Evolutionary conservation across 2,329 filamentous ascomycete species (phyloP), one percentile per base, ranked within the genome.

Genomic region (Chaetothyriales sp.): DNA sequence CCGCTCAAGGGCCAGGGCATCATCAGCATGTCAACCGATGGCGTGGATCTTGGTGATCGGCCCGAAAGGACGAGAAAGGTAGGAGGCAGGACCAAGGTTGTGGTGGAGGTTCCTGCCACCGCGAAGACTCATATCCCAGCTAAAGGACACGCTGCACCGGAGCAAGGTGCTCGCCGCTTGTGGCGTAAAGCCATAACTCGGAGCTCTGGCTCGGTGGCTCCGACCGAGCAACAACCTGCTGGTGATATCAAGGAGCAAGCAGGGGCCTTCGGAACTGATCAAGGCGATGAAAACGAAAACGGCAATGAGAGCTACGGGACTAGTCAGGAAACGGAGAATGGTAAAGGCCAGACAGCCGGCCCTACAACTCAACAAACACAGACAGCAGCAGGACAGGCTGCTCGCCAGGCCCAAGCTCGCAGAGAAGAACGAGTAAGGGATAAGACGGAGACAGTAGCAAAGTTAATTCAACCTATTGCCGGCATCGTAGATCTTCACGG

Each of bases 11-110:
- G 10, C 44, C 44, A 46, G n/a, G 44, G 19, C 3, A n/a, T 46
- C 22, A 28, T 46, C 19, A 56, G 47, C 2, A 47, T 40, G 33
- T 51, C 52, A 25, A 54, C 48, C n/a, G 52, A 52, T n/a, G 50
- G 47, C 5, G 53, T 59, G 4, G 51, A 59, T 43, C 46, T 59
- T 9, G 55, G 54, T 29, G 54, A 55, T 43, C 55, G 55, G 7
- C 58, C 58, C n/a, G 48, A 44, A 18, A 58, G 56, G 29, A 49
- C 25, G n/a, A 47, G 25, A 10, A 45, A 29, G 25, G 50, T n/a
- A 18, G 44, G n/a, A 45, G 19, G 47, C 25, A n/a, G 43, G 28
- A 19, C 22, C 15, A 25, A 43, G 18, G 29, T 19, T 40, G 29
- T 40, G 18, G 33, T 48, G 8, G 18, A 48, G 18, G 28, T 33